These are phyloP conservation scores for Knoxdaviesia proteae DNA, from an alignment of 2,329 filamentous ascomycete genomes.

Conservation along the genomic window DNA sequence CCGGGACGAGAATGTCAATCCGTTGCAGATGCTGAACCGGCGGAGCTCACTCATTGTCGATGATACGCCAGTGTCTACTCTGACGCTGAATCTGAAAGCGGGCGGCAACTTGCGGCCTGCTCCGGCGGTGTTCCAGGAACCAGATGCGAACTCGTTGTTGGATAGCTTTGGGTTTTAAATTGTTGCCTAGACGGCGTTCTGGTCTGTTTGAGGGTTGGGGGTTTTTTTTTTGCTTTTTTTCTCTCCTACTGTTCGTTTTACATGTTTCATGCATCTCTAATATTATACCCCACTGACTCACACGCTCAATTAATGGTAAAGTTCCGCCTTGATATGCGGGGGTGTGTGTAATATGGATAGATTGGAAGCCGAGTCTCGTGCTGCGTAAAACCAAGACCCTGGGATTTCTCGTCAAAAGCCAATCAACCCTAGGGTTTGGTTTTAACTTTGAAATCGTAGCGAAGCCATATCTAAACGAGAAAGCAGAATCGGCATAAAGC, in stretches of 20 bases:
- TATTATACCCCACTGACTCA: too few relatives aligned
- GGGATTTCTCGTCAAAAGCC: background rate
- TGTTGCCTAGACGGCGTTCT: background rate
- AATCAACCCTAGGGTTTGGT: background rate
- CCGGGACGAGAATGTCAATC: conserved; percentile 31
- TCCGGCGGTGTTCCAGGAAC: conserved; percentile 72
- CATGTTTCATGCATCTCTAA: background rate
- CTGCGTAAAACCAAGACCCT: background rate
- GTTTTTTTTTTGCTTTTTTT: background rate
- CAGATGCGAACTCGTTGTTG: conserved; percentile 70
- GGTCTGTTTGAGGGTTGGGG: background rate
- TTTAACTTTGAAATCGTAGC: background rate
- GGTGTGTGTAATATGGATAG: too few relatives aligned
- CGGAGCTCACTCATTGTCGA: conserved; percentile 63
- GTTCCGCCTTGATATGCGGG: too few relatives aligned
- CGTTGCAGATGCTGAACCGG: conserved; percentile 45
- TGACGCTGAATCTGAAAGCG: conserved; percentile 19
- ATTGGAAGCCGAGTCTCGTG: background rate
- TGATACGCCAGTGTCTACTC: conserved; percentile 34
- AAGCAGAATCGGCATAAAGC: background rate
- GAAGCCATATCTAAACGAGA: background rate
- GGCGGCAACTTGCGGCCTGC: conserved; percentile 28
- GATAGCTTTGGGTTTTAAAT: conserved; percentile 78
- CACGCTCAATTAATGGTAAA: too few relatives aligned
- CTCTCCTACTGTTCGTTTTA: background rate